Evolutionary conservation across 139 green algal genomes (phyloP).

Genomic region (Chlorella sp.): DNA sequence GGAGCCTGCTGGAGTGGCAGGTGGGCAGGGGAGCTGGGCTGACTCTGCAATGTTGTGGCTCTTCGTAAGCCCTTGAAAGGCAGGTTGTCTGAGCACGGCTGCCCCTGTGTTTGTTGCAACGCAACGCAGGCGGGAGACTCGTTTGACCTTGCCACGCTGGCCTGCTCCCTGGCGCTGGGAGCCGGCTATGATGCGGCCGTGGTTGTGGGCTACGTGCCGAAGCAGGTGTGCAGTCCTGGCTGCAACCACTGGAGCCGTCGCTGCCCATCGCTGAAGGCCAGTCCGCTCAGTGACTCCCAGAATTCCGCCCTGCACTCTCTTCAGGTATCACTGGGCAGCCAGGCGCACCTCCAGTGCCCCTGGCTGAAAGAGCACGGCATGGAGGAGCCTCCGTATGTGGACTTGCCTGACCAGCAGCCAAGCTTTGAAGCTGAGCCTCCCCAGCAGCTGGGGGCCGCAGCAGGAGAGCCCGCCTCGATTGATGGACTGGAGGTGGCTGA

Average conservation of each 20-base stretch:
- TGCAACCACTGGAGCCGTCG: too few relatives aligned
- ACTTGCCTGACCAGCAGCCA: neutral
- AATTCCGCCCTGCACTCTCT: too few relatives aligned
- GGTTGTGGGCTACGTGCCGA: slow-evolving; percentile 69
- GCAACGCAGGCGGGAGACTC: slow-evolving; percentile 71
- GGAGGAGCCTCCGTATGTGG: neutral
- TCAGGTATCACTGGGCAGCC: slow-evolving; percentile 25
- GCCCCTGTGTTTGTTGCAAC: neutral
- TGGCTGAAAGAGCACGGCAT: slow-evolving; percentile 1
- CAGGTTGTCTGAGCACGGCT: too few relatives aligned
- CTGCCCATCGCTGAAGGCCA: too few relatives aligned
- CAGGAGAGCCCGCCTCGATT: neutral
- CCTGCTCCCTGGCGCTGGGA: slow-evolving; percentile 78
- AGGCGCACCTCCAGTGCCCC: neutral
- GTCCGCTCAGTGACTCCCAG: too few relatives aligned
- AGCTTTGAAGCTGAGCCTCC: neutral
- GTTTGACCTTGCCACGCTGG: slow-evolving; percentile 84
- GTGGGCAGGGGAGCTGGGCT: neutral
- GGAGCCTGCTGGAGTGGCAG: slow-evolving; percentile 75
- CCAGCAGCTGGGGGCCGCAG: too few relatives aligned
- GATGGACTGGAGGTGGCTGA: neutral
- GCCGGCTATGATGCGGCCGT: slow-evolving; percentile 87
- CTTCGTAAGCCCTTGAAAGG: too few relatives aligned
- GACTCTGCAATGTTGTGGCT: too few relatives aligned
- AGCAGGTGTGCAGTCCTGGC: slow-evolving; percentile 27